These are phyloP conservation scores for Microdochium paspali DNA, from an alignment of 2,329 filamentous ascomycete species.

Conservation along the genomic window DNA sequence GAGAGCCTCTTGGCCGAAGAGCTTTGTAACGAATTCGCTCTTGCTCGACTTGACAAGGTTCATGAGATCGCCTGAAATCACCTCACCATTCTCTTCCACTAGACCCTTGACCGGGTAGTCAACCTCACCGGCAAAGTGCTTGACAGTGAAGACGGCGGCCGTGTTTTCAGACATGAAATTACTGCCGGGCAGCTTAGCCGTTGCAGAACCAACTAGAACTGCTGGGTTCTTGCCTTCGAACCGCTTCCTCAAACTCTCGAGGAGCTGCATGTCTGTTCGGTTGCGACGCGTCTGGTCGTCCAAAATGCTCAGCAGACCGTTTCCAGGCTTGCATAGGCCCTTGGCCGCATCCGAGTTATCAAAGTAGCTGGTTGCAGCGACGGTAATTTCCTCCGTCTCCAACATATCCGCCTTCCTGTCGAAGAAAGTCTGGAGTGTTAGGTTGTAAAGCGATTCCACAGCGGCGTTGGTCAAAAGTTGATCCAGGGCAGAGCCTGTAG, in stretches of 20 bases:
- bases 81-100: constrained; percentile 90
- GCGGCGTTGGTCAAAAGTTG: constrained; percentile 94
- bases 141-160: constrained; percentile 76
- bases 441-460: constrained; percentile 84
- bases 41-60: constrained; percentile 84
- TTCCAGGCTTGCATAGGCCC: constrained; percentile 83
- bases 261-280: constrained; percentile 77
- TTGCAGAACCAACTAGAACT: constrained; percentile 69
- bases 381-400: constrained; percentile 85
- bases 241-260: constrained; percentile 84
- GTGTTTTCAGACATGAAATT: constrained; percentile 83
- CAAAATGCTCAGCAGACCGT: constrained; percentile 85
- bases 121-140: constrained; percentile 93
- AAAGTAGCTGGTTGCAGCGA: constrained; percentile 91
- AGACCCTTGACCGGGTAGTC: constrained; percentile 84
- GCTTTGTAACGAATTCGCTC: constrained; percentile 77
- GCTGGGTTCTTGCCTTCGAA: constrained; percentile 93
- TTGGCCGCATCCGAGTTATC: constrained; percentile 94
- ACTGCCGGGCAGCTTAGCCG: constrained; percentile 70
- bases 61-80: constrained; percentile 92
- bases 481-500: constrained; percentile 78
- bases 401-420: constrained; percentile 88
- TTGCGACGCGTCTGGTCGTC: constrained; percentile 92
- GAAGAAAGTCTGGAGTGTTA: constrained; percentile 92
- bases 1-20: constrained; percentile 93